Evolutionary conservation across 1,139 yeast species (phyloP), one percentile per base, ranked within the genome.

Genomic region (Ogataea hybrid): DNA sequence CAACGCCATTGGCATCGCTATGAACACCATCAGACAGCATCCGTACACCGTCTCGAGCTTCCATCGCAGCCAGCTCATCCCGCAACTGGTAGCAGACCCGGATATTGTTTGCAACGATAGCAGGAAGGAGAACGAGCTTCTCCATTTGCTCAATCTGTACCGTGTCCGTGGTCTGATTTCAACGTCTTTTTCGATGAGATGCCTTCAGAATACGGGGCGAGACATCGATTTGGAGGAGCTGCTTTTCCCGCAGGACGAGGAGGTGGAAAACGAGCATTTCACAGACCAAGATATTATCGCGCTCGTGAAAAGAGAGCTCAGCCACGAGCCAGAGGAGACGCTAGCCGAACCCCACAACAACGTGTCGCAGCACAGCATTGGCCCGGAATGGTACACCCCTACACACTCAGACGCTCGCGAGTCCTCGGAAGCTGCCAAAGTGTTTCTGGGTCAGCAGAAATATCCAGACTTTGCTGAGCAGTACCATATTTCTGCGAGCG

Each of bases 231-330:
- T 59, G 6, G 59, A 62, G 28, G 50, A 57, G 18, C 39, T 62
- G 18, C 29, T 65, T 22, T 64, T 64, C 42, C 69, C 69, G 1
- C 33, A 39, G 2, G 65, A 64, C 41, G 70, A 66, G 39, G 48
- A 43, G 5, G 56, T 65, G 6, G 27, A 37, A 8, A 63, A 64
- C 39, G 49, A 42, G n/a, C 58, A 53, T 28, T 40, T 59, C 14
- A 43, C 55, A 1, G 67, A 64, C 32, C 49, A 48, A 8, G 67
- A 64, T 23, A 61, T 65, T 23, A 56, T 64, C 4, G 43, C 47
- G 2, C 31, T 58, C 1, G 61, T 62, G 6, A 59, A 53, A 46
- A 37, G 50, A n/a, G 62, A 58, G 37, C 31, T 21, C 25, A 27
- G 25, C 14, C 17, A 23, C 23, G 27, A 9, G 14, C 20, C 28